These are phyloP conservation scores for Saccharomycopsis sp. DNA, from an alignment of 805 yeast species.

Conservation along the genomic window DNA sequence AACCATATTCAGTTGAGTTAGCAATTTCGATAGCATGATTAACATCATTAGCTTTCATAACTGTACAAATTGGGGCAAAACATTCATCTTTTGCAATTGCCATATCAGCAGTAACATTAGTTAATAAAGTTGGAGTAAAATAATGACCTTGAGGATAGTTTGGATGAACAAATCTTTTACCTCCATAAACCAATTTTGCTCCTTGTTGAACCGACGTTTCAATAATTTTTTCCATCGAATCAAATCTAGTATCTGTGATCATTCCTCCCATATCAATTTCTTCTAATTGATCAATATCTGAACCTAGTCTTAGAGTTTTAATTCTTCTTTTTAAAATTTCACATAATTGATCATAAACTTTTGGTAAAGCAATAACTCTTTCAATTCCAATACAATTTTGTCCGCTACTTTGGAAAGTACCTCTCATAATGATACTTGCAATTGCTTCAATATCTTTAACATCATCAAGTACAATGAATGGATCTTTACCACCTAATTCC, in stretches of 20 bases:
- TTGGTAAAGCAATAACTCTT: slow-evolving; percentile 73
- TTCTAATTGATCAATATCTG: slow-evolving; percentile 83
- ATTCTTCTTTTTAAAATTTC: slow-evolving; percentile 48
- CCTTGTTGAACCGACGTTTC: slow-evolving; percentile 68
- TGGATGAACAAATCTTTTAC: slow-evolving; percentile 72
- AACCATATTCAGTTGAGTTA: slow-evolving; percentile 77
- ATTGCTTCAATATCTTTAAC: slow-evolving; percentile 43
- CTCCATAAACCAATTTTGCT: slow-evolving; percentile 77
- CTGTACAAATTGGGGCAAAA: slow-evolving; percentile 82
- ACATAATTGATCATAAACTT: slow-evolving; percentile 54
- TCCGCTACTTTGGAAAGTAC: slow-evolving; percentile 94
- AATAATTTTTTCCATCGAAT: slow-evolving; percentile 52
- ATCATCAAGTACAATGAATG: slow-evolving; percentile 79
- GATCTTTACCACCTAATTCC: slow-evolving; percentile 95
- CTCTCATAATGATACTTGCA: slow-evolving; percentile 82
- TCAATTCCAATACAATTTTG: slow-evolving; percentile 98
- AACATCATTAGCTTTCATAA: slow-evolving; percentile 60
- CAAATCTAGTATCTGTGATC: slow-evolving; percentile 71
- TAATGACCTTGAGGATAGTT: slow-evolving; percentile 93
- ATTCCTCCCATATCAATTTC: slow-evolving; percentile 96
- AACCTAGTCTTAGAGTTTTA: slow-evolving; percentile 61
- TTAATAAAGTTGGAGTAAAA: slow-evolving; percentile 80
- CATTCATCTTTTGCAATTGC: slow-evolving; percentile 80
- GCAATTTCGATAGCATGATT: slow-evolving; percentile 69
- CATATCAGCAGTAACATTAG: slow-evolving; percentile 72